Evolutionary conservation across 1,139 yeast species (phyloP).

Genomic region (Scheffersomyces stambukii): DNA sequence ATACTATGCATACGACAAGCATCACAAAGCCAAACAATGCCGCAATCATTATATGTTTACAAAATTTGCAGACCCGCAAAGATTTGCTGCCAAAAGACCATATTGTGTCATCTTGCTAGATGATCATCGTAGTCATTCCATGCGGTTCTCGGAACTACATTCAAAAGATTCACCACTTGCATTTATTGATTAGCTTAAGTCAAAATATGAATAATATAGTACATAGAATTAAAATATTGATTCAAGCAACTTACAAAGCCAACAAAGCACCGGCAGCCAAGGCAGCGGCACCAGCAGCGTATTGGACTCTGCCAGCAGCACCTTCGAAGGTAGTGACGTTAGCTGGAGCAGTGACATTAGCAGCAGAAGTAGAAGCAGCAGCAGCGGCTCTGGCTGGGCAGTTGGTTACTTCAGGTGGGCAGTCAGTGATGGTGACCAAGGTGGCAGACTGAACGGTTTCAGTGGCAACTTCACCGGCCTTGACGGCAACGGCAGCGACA

Average conservation of each 20-base stretch:
- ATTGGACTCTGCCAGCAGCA: conserved; percentile 28
- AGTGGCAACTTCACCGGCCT: conserved; percentile 23
- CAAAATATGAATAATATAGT: too few relatives aligned
- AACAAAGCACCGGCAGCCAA: conserved; percentile 51
- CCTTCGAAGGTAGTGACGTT: conserved; percentile 38
- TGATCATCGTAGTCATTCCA: too few relatives aligned
- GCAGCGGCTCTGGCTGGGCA: conserved; percentile 33
- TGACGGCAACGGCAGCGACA: conserved; percentile 31
- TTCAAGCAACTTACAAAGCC: conserved; percentile 35
- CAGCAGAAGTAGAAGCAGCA: conserved; percentile 13
- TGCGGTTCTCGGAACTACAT: too few relatives aligned
- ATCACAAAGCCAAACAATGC: too few relatives aligned
- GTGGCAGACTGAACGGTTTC: conserved; percentile 17
- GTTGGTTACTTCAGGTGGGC: conserved; percentile 35
- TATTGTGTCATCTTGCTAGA: too few relatives aligned
- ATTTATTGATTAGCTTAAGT: too few relatives aligned
- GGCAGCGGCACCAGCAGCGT: conserved; percentile 47
- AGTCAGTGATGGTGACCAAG: conserved; percentile 38
- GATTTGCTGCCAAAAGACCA: too few relatives aligned
- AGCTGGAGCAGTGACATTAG: conserved; percentile 23
- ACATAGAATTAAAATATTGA: too few relatives aligned
- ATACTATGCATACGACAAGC: too few relatives aligned
- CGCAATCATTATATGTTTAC: too few relatives aligned
- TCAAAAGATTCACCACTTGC: too few relatives aligned
- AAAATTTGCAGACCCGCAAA: too few relatives aligned